Evolutionary conservation across 352 stramenopile genomes (phyloP).

Genomic region (Globisporangium heterothallicum): DNA sequence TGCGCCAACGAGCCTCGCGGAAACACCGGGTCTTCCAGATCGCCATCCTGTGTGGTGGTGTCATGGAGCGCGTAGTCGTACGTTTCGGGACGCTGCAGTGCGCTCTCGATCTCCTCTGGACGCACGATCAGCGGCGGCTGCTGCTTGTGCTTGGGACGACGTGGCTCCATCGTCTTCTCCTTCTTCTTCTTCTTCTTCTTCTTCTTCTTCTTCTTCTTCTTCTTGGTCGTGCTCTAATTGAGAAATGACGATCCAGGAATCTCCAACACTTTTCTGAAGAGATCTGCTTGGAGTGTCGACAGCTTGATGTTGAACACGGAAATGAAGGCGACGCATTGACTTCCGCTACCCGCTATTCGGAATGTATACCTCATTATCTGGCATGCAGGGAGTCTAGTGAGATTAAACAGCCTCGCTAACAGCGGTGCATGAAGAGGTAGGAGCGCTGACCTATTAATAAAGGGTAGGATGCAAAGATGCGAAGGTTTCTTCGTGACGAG

Average conservation of each 20-base stretch:
- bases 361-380: no score
- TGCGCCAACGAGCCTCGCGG: not conserved
- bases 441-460: no score
- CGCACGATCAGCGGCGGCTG: constrained; percentile 41
- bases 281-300: no score
- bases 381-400: no score
- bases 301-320: no score
- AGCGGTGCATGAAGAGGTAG: no score
- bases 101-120: constrained; percentile 36
- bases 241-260: constrained; percentile 5
- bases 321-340: no score
- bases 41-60: not conserved
- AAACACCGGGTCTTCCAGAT: constrained; percentile 14
- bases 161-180: constrained; percentile 40
- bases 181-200: constrained; percentile 5
- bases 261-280: no score
- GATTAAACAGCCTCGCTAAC: no score
- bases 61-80: constrained; percentile 22
- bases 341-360: no score
- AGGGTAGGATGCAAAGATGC: no score
- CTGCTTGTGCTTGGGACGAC: constrained; percentile 62
- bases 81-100: constrained; percentile 23
- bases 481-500: no score
- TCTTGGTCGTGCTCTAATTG: not conserved
- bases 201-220: not conserved